phyloP scores from a whole-genome alignment of 2,329 filamentous ascomycete genomes.

The Lecanosticta acicola region DNA sequence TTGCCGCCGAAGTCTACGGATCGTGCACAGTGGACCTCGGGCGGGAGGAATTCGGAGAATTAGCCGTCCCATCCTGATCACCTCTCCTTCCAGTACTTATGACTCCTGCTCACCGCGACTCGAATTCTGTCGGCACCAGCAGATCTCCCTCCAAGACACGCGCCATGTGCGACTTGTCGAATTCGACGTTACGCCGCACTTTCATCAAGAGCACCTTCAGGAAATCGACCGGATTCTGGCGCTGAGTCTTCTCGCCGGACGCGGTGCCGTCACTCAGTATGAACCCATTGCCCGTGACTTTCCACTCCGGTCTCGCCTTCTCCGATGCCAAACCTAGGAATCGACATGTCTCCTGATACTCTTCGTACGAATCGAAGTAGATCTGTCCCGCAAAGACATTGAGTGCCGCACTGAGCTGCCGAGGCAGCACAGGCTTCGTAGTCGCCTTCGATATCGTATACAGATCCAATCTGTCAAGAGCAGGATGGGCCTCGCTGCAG shows the following conservation, averaged over 20 bases:
- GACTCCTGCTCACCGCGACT: background rate
- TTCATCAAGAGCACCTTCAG: slow-evolving; percentile 18
- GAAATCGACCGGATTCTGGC: slow-evolving; percentile 19
- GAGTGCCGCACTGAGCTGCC: slow-evolving; percentile 43
- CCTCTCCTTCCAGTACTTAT: too few relatives aligned
- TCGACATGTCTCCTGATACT: slow-evolving; percentile 52
- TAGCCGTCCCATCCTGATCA: too few relatives aligned
- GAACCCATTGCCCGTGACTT: slow-evolving; percentile 21
- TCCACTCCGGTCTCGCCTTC: slow-evolving; percentile 10
- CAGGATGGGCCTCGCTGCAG: slow-evolving; percentile 33
- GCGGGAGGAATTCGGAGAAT: too few relatives aligned
- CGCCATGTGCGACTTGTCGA: slow-evolving; percentile 24
- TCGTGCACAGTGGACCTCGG: too few relatives aligned
- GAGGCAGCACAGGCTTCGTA: slow-evolving; percentile 11
- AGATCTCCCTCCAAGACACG: slow-evolving; percentile 18
- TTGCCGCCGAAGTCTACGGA: too few relatives aligned
- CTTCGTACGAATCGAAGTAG: slow-evolving; percentile 50
- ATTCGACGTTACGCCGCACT: slow-evolving; percentile 18
- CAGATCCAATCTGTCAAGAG: slow-evolving; percentile 46
- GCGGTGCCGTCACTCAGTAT: slow-evolving; percentile 14
- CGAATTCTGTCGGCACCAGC: slow-evolving; percentile 13
- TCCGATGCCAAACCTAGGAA: slow-evolving; percentile 45
- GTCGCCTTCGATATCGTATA: slow-evolving; percentile 35
- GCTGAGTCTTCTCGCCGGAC: slow-evolving; percentile 4
- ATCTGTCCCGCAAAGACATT: slow-evolving; percentile 65